Base-by-base conservation (phyloP, 805 yeast genomes). In the Candida taoyuanica region DNA sequence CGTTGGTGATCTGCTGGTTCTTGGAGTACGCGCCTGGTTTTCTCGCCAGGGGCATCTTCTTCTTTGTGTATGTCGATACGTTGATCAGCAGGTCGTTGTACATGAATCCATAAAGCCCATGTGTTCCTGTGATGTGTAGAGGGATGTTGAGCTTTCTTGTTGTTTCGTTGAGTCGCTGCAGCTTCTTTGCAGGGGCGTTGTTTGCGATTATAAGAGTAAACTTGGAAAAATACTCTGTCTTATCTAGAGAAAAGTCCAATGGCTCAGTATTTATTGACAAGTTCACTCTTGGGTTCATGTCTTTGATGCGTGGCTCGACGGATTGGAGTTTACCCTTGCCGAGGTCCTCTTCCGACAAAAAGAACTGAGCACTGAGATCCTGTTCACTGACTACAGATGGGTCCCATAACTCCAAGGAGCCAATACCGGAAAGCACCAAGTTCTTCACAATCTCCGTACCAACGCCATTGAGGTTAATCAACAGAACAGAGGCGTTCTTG, bases 361-460 rank as follows among this genome's bases (percentile, higher is more conserved):
- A 85, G 59, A 87, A 89, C 57, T 88, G 93, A 1, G 79, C 71
- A 3, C 78, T 78, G 42, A 83, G 70, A 54, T 86, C 95, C 29
- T 71, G 75, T 26, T 74, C 82, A 2, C 59, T 55, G 1, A 85
- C 74, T 0, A 33, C 50, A 3, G 78, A 62, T 24, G 60, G 52
- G 61, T 89, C 97, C 39, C 80, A 55, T 0, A 93, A 64, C n/a
- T 81, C 79, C 20, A 91, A 60, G 1, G 81, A 65, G 3, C 95
- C 95, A 40, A 91, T 67, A 5, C 98, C 98, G 20, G 95, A 94
- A 17, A 93, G 70, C 15, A 85, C 85, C 33, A 93, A 59, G 58
- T 89, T 89, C 60, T 93, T 91, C 26, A 81, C 76, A 9, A 85
- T 70, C 58, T 91, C 98, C 13, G 80, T 76, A 5, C 94, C 94